phyloP scores from a whole-genome alignment of 2,329 filamentous ascomycete species.

The Fusarium domesticum region DNA sequence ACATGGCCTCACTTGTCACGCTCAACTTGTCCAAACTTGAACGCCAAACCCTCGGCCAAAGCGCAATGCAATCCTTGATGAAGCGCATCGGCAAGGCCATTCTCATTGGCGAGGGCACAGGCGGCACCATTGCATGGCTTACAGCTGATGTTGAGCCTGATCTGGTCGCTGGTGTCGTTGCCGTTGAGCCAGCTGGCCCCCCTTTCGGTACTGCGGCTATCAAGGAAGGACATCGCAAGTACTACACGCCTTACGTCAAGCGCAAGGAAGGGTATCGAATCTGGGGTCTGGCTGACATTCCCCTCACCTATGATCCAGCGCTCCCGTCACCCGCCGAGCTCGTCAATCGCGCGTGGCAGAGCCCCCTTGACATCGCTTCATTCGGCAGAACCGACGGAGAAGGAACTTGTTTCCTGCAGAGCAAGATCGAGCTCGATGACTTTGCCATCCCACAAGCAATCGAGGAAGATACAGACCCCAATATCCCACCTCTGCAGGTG shows the following conservation, averaged over 20 bases:
- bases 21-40: constrained; percentile 28
- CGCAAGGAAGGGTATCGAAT: constrained; percentile 30
- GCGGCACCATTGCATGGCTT: constrained; percentile 45
- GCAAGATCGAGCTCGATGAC: constrained; percentile 6
- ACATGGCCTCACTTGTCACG: constrained; percentile 44
- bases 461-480: not conserved
- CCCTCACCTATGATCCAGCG: constrained; percentile 42
- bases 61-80: constrained; percentile 42
- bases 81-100: constrained; percentile 41
- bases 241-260: constrained; percentile 18
- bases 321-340: constrained; percentile 12
- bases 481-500: constrained; percentile 2
- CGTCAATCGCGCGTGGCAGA: constrained; percentile 1
- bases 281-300: constrained; percentile 42
- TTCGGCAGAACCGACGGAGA: constrained; percentile 8
- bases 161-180: constrained; percentile 47
- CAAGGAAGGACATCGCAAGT: constrained; percentile 9
- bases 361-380: constrained; percentile 16
- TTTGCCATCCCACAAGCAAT: not conserved
- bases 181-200: constrained; percentile 53
- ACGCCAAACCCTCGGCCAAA: constrained; percentile 32
- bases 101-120: constrained; percentile 50
- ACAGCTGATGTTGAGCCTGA: constrained; percentile 48
- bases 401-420: constrained; percentile 24
- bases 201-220: constrained; percentile 39